These are phyloP conservation scores for Termitomyces sp. DNA, from an alignment of 768 basidiomycete species.

Conservation along the genomic window DNA sequence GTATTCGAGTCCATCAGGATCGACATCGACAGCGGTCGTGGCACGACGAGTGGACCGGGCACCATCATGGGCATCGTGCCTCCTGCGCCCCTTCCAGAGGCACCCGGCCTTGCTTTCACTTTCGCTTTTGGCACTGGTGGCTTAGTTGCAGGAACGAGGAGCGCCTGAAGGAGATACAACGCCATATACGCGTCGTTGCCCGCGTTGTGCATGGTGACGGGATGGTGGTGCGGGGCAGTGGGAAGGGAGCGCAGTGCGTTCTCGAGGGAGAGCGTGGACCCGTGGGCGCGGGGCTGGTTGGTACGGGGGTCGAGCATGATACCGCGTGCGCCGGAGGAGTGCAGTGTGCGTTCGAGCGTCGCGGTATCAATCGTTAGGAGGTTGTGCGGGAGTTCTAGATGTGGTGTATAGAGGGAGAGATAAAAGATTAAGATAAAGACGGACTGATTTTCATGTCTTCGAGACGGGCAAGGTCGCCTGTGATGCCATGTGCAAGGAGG, in stretches of 20 bases:
- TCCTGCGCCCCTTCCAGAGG: not conserved
- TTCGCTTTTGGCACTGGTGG: not conserved
- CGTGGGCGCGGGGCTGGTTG: conserved; percentile 42
- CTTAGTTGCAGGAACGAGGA: conserved; percentile 45
- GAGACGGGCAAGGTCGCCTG: conserved; percentile 51
- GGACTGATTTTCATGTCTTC: conserved; percentile 80
- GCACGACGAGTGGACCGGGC: not conserved
- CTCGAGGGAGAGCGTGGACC: conserved; percentile 56
- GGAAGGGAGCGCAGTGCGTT: conserved; percentile 40
- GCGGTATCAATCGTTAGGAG: conserved; percentile 63
- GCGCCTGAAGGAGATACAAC: conserved; percentile 62
- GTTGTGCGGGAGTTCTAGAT: conserved; percentile 67
- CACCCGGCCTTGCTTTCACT: not conserved
- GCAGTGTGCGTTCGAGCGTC: conserved; percentile 57
- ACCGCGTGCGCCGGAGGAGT: conserved; percentile 49
- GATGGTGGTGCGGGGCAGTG: not conserved
- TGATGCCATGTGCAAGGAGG: conserved; percentile 57
- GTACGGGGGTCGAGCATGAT: conserved; percentile 57
- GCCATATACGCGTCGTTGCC: conserved; percentile 75
- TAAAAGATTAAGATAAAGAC: conserved; percentile 15
- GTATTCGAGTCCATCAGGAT: not conserved
- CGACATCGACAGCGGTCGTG: not conserved
- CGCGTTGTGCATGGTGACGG: conserved; percentile 57
- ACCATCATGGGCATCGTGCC: not conserved
- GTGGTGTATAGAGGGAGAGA: not conserved